A percentile compares a stretch with the other conserved stretches of the same genome.
These are phyloP conservation scores for Vaccinium myrtillus DNA, from an alignment of 148 eudicot species.

Conservation along the genomic window DNA sequence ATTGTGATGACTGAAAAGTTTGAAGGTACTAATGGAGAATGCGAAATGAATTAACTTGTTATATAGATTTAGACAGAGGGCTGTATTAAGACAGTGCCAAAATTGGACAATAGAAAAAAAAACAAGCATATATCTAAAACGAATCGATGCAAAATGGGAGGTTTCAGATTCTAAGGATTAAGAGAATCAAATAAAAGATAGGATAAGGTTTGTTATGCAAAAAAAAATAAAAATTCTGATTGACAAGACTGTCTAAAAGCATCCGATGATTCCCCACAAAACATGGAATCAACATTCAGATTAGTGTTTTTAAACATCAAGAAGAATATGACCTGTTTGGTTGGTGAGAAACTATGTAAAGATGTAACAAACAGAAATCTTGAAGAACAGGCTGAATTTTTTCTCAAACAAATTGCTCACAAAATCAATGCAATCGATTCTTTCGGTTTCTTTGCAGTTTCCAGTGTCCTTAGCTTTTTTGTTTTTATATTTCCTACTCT, in stretches of 20 bases:
- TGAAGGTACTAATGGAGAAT: conserved; percentile 9
- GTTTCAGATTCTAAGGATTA: background rate
- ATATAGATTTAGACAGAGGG: conserved; percentile 7
- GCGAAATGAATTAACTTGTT: background rate
- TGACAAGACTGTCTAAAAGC: background rate
- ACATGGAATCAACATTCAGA: background rate
- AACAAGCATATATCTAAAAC: conserved; percentile 11
- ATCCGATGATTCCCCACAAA: background rate
- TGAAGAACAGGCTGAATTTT: background rate
- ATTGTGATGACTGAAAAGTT: background rate
- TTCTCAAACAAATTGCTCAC: background rate
- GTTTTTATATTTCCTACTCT: background rate
- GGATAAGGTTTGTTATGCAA: conserved; percentile 1
- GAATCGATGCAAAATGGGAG: conserved; percentile 12
- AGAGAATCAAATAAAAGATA: conserved; percentile 10
- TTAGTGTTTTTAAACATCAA: background rate
- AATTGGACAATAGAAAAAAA: conserved; percentile 14
- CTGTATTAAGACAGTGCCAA: background rate
- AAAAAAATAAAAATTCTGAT: background rate
- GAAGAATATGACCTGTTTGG: conserved; percentile 3
- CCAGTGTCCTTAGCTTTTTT: background rate
- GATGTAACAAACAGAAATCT: background rate
- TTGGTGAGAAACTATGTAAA: background rate
- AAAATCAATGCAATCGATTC: background rate
- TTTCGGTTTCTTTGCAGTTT: too few species aligned